Evolutionary conservation across 352 stramenopile species (phyloP).

Genomic region (Aphanomyces invadans): DNA sequence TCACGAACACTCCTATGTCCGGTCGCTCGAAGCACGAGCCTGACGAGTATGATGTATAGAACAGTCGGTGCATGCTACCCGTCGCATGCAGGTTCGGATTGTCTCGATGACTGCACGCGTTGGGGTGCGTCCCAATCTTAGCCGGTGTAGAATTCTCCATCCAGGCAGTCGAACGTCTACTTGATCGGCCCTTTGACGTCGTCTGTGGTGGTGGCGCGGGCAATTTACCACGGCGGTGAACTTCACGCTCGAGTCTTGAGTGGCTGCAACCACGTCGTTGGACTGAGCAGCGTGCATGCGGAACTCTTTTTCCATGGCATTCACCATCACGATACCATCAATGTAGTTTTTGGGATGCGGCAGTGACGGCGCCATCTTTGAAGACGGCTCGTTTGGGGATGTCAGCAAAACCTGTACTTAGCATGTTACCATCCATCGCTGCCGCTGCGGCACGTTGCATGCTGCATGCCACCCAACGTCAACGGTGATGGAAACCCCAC

Average conservation of each 20-base stretch:
- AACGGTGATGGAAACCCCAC: too few species aligned
- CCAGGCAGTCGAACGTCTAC: background rate
- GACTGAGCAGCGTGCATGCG: background rate
- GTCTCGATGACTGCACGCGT: background rate
- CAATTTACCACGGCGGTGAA: background rate
- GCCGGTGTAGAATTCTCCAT: background rate
- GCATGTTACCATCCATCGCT: background rate
- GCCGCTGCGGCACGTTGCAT: background rate
- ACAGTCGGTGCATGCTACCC: too few species aligned
- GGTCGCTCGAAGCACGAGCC: too few species aligned
- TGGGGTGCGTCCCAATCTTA: background rate
- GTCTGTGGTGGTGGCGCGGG: background rate
- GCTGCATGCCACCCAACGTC: too few species aligned
- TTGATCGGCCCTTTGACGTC: background rate
- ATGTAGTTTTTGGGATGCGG: conserved; percentile 16
- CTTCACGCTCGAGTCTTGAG: too few species aligned
- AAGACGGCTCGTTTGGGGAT: background rate
- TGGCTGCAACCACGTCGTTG: conserved; percentile 5
- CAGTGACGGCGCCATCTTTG: background rate
- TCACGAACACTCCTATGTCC: too few species aligned
- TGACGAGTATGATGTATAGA: too few species aligned
- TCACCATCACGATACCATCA: background rate
- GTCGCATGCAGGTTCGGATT: too few species aligned
- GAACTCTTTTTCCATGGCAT: background rate
- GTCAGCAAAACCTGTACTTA: background rate